Evolutionary conservation across 2,329 filamentous ascomycete species (phyloP).

Genomic region (Akanthomyces uredinophilus): DNA sequence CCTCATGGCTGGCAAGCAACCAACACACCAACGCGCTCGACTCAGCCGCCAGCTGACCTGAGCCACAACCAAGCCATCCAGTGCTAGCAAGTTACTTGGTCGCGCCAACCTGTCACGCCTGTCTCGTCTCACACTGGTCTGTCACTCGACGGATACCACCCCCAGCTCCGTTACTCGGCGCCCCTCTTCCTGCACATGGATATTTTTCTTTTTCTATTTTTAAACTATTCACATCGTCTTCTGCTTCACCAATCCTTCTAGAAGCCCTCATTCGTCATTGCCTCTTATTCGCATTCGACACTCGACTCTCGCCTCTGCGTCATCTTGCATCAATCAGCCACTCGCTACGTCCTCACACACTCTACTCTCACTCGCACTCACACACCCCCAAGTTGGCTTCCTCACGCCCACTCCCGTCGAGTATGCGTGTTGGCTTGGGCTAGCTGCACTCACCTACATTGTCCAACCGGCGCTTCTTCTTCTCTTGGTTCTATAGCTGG

Average conservation of each 20-base stretch:
- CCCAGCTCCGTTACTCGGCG: background rate
- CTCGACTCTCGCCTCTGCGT: background rate
- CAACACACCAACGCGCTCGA: background rate
- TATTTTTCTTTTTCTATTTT: background rate
- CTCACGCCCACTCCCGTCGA: background rate
- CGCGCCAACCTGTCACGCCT: too few species aligned
- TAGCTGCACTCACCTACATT: background rate
- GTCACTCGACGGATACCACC: background rate
- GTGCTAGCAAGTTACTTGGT: too few species aligned
- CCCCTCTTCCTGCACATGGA: background rate
- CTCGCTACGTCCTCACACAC: background rate
- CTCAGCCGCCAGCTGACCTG: too few species aligned
- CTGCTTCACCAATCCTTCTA: background rate
- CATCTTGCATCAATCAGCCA: background rate
- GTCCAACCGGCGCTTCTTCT: background rate
- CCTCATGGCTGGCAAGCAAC: background rate
- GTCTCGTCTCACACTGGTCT: too few species aligned
- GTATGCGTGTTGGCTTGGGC: conserved; percentile 12
- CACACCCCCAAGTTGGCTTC: background rate
- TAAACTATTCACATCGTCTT: background rate
- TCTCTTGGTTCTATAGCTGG: background rate
- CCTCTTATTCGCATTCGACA: background rate
- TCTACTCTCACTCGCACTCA: background rate
- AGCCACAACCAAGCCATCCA: background rate
- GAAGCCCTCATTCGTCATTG: background rate